phyloP scores from a whole-genome alignment of 805 yeast species.

The Sungouiella blattae region DNA sequence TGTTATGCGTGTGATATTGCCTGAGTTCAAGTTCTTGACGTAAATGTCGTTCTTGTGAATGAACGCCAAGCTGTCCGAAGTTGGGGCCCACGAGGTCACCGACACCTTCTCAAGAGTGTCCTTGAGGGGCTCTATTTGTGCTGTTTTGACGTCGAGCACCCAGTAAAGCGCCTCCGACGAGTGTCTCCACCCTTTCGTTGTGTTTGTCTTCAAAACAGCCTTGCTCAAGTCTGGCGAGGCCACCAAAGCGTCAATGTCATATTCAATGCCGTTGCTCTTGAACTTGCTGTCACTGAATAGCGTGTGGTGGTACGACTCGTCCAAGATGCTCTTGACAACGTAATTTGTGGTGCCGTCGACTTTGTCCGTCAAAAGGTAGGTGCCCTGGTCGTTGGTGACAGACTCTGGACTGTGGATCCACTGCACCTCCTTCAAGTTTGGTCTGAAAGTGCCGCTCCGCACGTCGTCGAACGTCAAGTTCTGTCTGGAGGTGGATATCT shows the following conservation, averaged over 20 bases:
- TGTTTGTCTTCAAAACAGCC: conserved; percentile 60
- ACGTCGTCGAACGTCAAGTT: conserved; percentile 28
- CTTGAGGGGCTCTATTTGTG: conserved; percentile 12
- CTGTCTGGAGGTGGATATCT: conserved; percentile 10
- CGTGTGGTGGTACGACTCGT: conserved; percentile 39
- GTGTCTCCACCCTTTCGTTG: conserved; percentile 43
- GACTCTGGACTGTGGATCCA: conserved; percentile 64
- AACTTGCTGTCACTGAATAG: conserved; percentile 52
- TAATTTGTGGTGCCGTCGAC: conserved; percentile 47
- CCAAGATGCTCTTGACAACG: conserved; percentile 50
- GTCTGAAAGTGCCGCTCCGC: conserved; percentile 55
- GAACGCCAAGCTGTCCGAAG: conserved; percentile 60
- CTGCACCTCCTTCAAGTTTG: conserved; percentile 54
- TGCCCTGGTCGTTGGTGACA: conserved; percentile 55
- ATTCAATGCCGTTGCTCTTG: conserved; percentile 32
- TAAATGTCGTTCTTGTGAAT: conserved; percentile 70
- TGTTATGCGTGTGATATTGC: conserved; percentile 50
- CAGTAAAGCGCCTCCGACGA: conserved; percentile 17
- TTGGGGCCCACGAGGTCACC: conserved; percentile 69
- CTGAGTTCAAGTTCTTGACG: conserved; percentile 36
- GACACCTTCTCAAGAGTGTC: conserved; percentile 11
- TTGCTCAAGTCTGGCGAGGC: conserved; percentile 65
- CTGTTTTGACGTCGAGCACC: conserved; percentile 14
- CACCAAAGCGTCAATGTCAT: conserved; percentile 48
- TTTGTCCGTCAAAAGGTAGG: conserved; percentile 46